phyloP scores from a whole-genome alignment of 768 basidiomycete genomes.

The Boletus tomentosulus region DNA sequence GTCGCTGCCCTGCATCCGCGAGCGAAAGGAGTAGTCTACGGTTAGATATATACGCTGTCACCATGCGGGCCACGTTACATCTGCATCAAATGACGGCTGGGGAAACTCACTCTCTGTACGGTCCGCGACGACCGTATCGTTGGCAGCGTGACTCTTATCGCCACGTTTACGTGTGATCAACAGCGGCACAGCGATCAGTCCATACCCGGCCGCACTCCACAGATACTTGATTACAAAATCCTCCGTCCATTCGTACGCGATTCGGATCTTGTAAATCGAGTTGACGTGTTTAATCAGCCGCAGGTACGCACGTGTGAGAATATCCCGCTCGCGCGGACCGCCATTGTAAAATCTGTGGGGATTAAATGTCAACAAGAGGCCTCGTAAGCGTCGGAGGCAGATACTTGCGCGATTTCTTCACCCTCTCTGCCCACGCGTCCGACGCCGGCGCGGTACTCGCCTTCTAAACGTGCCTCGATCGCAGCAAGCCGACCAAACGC shows the following conservation, averaged over 20 bases:
- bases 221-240: constrained; percentile 96
- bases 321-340: constrained; percentile 75
- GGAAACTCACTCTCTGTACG: constrained; percentile 45
- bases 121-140: constrained; percentile 39
- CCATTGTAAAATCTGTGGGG: constrained; percentile 82
- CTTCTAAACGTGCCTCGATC: constrained; percentile 81
- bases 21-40: constrained; percentile 86
- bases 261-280: constrained; percentile 89
- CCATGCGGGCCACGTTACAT: background rate
- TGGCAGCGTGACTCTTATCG: background rate
- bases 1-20: constrained; percentile 92
- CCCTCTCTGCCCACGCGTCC: constrained; percentile 82
- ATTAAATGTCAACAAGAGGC: background rate
- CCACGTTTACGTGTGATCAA: constrained; percentile 54
- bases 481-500: constrained; percentile 90
- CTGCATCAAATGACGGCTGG: background rate
- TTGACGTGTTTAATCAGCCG: constrained; percentile 85
- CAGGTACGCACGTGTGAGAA: constrained; percentile 73
- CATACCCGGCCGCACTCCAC: constrained; percentile 92
- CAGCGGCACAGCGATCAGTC: constrained; percentile 86
- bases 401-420: constrained; percentile 85
- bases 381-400: background rate
- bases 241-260: constrained; percentile 93
- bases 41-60: constrained; percentile 84
- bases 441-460: constrained; percentile 87